Evolutionary conservation across 106 monocot genomes (phyloP).

Genomic region (Dioscorea dumetorum): DNA sequence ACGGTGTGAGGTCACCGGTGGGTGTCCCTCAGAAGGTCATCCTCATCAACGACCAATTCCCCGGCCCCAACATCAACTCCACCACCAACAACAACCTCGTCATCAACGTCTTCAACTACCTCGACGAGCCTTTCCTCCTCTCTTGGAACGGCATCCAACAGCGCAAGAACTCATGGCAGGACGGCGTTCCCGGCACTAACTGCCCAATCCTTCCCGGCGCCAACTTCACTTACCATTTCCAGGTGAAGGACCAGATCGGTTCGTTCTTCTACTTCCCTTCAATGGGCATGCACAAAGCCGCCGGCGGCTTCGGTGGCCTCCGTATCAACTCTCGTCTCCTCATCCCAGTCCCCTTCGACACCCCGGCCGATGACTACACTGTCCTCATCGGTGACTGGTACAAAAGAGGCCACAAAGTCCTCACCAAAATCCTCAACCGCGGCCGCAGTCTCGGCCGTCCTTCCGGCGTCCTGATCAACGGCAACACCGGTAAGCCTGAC

Average conservation of each 20-base stretch:
- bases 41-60: conserved; percentile 65
- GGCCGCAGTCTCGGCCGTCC: conserved; percentile 22
- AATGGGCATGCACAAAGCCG: conserved; percentile 37
- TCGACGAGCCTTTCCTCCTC: conserved; percentile 60
- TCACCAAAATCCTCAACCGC: conserved; percentile 10
- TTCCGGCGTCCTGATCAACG: conserved; percentile 22
- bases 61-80: conserved; percentile 76
- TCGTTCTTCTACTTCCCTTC: conserved; percentile 47
- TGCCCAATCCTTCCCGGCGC: conserved; percentile 40
- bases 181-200: conserved; percentile 42
- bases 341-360: conserved; percentile 52
- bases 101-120: conserved; percentile 73
- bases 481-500: not conserved
- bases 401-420: conserved; percentile 17
- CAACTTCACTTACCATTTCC: conserved; percentile 50
- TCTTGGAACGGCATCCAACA: conserved; percentile 48
- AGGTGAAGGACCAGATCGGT: conserved; percentile 58
- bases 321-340: conserved; percentile 39
- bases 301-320: conserved; percentile 41
- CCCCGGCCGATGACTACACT: conserved; percentile 27
- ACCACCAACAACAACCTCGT: conserved; percentile 85
- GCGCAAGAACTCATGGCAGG: conserved; percentile 54
- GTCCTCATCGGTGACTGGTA: conserved; percentile 55
- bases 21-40: conserved; percentile 52
- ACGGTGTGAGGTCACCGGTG: conserved; percentile 34